phyloP scores from a whole-genome alignment of 78 protist species.

The Cavenderia fasciculata region DNA sequence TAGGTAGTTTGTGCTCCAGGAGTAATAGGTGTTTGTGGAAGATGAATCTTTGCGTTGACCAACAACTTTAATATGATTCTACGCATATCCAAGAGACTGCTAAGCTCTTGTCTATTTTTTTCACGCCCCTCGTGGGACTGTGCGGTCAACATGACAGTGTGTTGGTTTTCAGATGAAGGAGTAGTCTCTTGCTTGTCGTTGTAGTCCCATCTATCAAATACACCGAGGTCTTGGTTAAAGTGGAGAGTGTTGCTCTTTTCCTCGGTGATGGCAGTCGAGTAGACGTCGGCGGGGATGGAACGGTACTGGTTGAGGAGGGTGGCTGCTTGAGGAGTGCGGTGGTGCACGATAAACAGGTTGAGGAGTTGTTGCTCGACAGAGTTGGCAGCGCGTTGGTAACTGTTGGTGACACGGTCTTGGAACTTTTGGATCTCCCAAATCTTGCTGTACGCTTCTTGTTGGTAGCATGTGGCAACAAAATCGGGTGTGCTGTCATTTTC shows the following conservation, averaged over 20 bases:
- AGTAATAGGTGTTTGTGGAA: too few relatives aligned
- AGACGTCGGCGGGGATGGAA: not conserved
- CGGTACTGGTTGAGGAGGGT: not conserved
- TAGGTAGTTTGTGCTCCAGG: too few relatives aligned
- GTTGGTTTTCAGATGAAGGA: conserved; percentile 1
- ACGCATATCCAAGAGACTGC: not conserved
- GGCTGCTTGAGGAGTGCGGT: not conserved
- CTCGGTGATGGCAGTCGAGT: not conserved
- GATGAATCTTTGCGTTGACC: not conserved
- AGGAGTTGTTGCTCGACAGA: conserved; percentile 23
- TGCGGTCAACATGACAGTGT: not conserved
- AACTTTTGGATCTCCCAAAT: conserved; percentile 40
- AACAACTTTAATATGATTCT: conserved; percentile 12
- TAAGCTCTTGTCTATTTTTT: not conserved
- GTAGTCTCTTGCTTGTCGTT: too few relatives aligned
- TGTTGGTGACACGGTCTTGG: conserved; percentile 34
- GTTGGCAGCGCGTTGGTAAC: conserved; percentile 21
- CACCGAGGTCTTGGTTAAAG: conserved; percentile 44
- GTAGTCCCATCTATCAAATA: conserved; percentile 14
- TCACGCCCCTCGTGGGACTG: not conserved
- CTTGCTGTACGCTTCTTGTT: conserved; percentile 24
- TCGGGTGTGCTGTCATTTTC: conserved; percentile 60
- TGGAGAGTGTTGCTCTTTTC: not conserved
- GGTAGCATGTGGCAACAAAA: conserved; percentile 34
- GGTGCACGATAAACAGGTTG: conserved; percentile 8